Evolutionary conservation across 352 stramenopile species (phyloP).

Genomic region (Pythium myriotylum): DNA sequence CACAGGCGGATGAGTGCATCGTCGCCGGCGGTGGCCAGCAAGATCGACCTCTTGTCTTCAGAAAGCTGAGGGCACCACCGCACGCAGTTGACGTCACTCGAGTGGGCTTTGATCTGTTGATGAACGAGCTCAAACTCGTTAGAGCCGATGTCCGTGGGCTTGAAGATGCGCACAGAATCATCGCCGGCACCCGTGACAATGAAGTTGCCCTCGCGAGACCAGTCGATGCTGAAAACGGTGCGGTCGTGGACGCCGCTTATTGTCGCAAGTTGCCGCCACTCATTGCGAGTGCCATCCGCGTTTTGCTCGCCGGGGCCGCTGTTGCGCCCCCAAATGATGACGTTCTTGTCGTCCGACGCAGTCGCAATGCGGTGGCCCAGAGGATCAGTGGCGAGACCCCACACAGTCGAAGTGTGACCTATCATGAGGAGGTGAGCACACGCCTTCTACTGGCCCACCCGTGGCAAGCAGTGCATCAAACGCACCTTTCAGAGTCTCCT

Average conservation of each 20-base stretch:
- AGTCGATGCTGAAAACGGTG: constrained; percentile 94
- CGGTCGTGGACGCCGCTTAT: constrained; percentile 87
- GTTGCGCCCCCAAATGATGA: constrained; percentile 94
- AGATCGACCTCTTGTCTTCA: constrained; percentile 36
- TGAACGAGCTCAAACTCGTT: constrained; percentile 72
- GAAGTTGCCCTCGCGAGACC: constrained; percentile 82
- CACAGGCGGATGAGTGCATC: constrained; percentile 70
- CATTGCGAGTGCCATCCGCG: constrained; percentile 48
- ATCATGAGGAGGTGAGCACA: neutral
- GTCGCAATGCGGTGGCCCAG: constrained; percentile 83
- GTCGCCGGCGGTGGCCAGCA: constrained; percentile 70
- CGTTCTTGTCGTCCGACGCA: constrained; percentile 89
- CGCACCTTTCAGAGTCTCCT: constrained; percentile 85
- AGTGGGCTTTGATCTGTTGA: constrained; percentile 55
- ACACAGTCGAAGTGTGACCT: constrained; percentile 94
- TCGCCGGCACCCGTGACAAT: constrained; percentile 92
- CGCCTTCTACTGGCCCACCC: too few species aligned
- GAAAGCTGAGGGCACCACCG: constrained; percentile 60
- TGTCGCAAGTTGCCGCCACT: constrained; percentile 86
- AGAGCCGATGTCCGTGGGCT: constrained; percentile 35
- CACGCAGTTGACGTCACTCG: constrained; percentile 84
- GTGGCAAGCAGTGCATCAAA: too few species aligned
- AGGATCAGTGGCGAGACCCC: constrained; percentile 87
- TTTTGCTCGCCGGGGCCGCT: constrained; percentile 52
- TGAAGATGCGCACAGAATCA: constrained; percentile 90